Percentiles rank a stretch among this genome's conserved stretches.
phyloP scores from a whole-genome alignment of 2,329 filamentous ascomycete genomes.

The Cladosporium sphaerospermum region DNA sequence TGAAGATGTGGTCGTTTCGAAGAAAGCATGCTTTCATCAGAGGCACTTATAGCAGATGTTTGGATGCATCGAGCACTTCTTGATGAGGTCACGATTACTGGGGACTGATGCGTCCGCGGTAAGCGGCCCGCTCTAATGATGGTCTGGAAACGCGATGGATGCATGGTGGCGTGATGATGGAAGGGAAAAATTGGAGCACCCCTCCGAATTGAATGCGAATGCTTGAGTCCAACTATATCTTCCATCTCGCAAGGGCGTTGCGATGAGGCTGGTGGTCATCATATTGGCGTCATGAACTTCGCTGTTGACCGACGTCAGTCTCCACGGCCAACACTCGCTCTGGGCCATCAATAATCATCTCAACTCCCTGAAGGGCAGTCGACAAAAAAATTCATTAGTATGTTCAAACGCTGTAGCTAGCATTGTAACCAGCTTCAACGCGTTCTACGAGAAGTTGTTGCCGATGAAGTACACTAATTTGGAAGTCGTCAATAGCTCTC shows the following conservation, averaged over 20 bases:
- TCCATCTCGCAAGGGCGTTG: not conserved
- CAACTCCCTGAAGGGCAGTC: too few relatives aligned
- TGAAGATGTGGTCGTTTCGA: not conserved
- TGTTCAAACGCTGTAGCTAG: too few relatives aligned
- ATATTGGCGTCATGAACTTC: constrained; percentile 5
- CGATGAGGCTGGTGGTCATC: not conserved
- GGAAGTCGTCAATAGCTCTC: too few relatives aligned
- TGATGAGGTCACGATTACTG: constrained; percentile 9
- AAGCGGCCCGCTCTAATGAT: not conserved
- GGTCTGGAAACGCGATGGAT: constrained; percentile 1
- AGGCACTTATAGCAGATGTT: constrained; percentile 4
- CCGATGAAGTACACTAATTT: too few relatives aligned
- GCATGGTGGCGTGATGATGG: constrained; percentile 5
- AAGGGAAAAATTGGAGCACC: not conserved
- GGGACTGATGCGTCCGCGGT: constrained; percentile 2
- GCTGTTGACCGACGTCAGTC: not conserved
- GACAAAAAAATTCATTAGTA: too few relatives aligned
- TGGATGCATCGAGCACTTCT: not conserved
- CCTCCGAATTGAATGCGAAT: not conserved
- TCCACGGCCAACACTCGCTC: too few relatives aligned
- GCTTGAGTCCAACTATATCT: not conserved
- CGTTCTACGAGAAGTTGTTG: too few relatives aligned
- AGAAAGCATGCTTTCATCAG: not conserved
- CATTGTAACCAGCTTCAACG: too few relatives aligned
- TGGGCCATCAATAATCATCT: too few relatives aligned